Conservation (phyloP, 805 yeast genomes). For the Saturnispora bothae region DNA sequence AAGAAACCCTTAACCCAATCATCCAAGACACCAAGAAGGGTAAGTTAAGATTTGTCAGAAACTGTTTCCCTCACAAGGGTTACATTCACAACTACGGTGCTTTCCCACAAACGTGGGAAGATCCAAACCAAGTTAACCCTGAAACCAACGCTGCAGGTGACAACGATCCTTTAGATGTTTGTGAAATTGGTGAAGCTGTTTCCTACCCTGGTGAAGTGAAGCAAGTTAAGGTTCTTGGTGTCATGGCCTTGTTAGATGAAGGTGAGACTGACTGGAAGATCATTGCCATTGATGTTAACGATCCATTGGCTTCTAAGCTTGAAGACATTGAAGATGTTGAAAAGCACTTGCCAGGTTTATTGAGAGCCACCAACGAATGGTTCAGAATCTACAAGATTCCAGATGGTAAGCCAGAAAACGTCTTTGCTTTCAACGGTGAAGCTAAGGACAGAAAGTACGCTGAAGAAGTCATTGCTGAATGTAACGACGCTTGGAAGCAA, state of each 20-base stretch:
- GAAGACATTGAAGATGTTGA: slow-evolving; percentile 88
- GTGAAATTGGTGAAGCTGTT: slow-evolving; percentile 67
- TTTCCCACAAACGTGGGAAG: slow-evolving; percentile 91
- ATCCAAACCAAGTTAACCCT: slow-evolving; percentile 52
- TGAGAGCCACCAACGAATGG: slow-evolving; percentile 95
- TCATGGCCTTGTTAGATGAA: slow-evolving; percentile 89
- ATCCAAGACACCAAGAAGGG: slow-evolving; percentile 97
- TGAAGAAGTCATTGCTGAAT: slow-evolving; percentile 70
- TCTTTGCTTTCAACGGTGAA: slow-evolving; percentile 93
- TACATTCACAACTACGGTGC: slow-evolving; percentile 98
- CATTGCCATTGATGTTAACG: slow-evolving; percentile 77
- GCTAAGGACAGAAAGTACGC: slow-evolving; percentile 84
- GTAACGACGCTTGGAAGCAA: slow-evolving; percentile 74
- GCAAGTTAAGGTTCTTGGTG: slow-evolving; percentile 87
- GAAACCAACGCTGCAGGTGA: slow-evolving; percentile 68
- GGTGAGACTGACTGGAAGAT: slow-evolving; percentile 91
- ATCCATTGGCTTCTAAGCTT: slow-evolving; percentile 80
- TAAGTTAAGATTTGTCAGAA: slow-evolving; percentile 87
- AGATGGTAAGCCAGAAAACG: slow-evolving; percentile 94
- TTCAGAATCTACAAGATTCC: slow-evolving; percentile 96
- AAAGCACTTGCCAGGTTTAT: slow-evolving; percentile 80
- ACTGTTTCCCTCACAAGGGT: slow-evolving; percentile 98
- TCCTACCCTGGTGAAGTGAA: slow-evolving; percentile 63
- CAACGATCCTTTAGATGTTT: slow-evolving; percentile 78
- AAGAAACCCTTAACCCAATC: slow-evolving; percentile 78